Conservation (phyloP, 2,329 filamentous ascomycete species). For the Aspergillus caelatus region DNA sequence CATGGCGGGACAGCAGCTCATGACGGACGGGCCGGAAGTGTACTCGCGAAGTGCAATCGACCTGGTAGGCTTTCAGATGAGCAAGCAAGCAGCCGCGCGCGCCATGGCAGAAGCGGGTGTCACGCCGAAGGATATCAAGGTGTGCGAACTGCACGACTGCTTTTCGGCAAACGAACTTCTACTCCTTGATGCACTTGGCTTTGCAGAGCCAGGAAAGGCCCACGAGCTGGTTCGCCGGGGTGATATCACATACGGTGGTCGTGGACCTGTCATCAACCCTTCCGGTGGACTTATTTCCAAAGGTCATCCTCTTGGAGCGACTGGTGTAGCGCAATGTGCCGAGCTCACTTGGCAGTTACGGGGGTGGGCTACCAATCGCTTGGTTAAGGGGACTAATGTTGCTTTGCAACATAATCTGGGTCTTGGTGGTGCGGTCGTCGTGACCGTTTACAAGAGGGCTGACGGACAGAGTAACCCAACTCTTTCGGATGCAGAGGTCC, state of each 20-base stretch:
- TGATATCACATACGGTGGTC: slow-evolving; percentile 86
- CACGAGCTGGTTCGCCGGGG: slow-evolving; percentile 84
- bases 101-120: slow-evolving; percentile 72
- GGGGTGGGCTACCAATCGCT: slow-evolving; percentile 90
- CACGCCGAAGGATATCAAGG: slow-evolving; percentile 67
- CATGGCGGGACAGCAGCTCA: slow-evolving; percentile 81
- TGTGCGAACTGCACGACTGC: slow-evolving; percentile 96
- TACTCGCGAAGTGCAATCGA: slow-evolving; percentile 82
- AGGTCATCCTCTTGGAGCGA: slow-evolving; percentile 90
- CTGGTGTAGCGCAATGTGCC: slow-evolving; percentile 88
- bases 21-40: slow-evolving; percentile 77
- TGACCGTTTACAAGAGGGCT: slow-evolving; percentile 81
- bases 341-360: slow-evolving; percentile 93
- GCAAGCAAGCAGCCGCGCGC: slow-evolving; percentile 64
- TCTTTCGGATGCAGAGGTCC: slow-evolving; percentile 23
- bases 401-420: slow-evolving; percentile 92
- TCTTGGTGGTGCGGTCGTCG: slow-evolving; percentile 86
- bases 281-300: slow-evolving; percentile 93
- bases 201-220: slow-evolving; percentile 78
- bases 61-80: slow-evolving; percentile 86
- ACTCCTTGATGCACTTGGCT: slow-evolving; percentile 79
- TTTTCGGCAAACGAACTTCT: slow-evolving; percentile 96
- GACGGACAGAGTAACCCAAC: slow-evolving; percentile 62
- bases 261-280: slow-evolving; percentile 76
- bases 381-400: slow-evolving; percentile 66